Evolutionary conservation across 805 yeast species (phyloP), one percentile per base, ranked within the genome.

Genomic region (Monosporozyma unispora): DNA sequence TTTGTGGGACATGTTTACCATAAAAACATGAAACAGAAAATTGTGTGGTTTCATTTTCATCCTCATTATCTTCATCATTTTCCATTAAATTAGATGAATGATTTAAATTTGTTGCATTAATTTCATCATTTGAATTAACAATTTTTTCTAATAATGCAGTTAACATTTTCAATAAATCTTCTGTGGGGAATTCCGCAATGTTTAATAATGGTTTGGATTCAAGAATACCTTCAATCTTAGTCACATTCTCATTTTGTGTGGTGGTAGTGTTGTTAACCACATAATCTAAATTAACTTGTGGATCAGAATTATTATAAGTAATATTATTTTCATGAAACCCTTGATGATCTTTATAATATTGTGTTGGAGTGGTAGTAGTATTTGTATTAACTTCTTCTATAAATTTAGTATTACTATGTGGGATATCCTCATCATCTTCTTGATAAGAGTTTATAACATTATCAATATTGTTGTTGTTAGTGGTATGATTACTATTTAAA

Each of bases 1-100:
- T 91, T 14, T 95, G 96, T 1, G 99, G 99, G 11, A 91, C 83
- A 62, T 91, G 93, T 50, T 95, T 81, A 14, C 98, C 98, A 65
- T 88, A 96, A 66, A 91, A 91, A 25, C 49, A 18, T 4, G 16
- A 28, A n/a, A 46, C 23, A 11, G 43, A 35, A 42, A 6, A 16
- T 44, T 33, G 28, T 28, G 12, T 31, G 28, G 39, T 16, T 31
- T 31, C 44, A 25, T n/a, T n/a, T n/a, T n/a, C n/a, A n/a, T n/a
- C n/a, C n/a, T n/a, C n/a, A n/a, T n/a, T n/a, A n/a, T 22, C 14
- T 12, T 18, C 29, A 16, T 43, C 12, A 33, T 33, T 31, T 16
- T 38, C 37, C n/a, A 25, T 29, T 18, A 33, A 40, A 25, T 28
- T 23, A 3, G 35, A 37, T 18, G 45, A 31, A 5, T 25, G 27